Base-by-base conservation (phyloP, 768 basidiomycete species). In the Hygrocybe punicea region DNA sequence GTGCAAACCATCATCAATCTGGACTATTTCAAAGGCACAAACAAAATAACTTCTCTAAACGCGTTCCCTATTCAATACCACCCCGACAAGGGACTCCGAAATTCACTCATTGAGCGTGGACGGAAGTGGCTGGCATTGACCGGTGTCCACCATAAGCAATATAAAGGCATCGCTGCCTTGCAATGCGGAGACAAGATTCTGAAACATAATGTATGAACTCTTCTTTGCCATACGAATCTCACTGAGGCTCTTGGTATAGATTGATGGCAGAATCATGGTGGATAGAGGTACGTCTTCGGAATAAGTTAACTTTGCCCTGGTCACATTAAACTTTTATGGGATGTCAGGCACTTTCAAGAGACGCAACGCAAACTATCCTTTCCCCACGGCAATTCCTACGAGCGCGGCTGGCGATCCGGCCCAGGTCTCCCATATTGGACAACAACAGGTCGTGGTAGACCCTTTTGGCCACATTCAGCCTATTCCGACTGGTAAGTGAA, bases 241-340 rank as follows among this genome's bases (percentile, higher is more conserved):
- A 23, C 13, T 35, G 42, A 19, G 52, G 17, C 9, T 24, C 24
- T 42, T 34, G 29, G 13, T 47, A 0, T 57, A 84, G 83, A 75
- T 84, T 39, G 77, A 73, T 40, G 77, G 83, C 42, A 73, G 84
- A 16, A 78, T 85, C 54, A 85, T 86, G 82, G 70, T 86, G 42
- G 85, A 86, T 62, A 68, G 82, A 65, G 74, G 80, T 81, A 60
- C 23, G 67, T 65, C 19, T 17, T 58, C 23, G 24, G 7, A 39
- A 7, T 8, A 4, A n/a, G 2, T 14, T 24, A 23, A 21, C 16
- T 29, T 17, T 21, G 21, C 16, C 19, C 11, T 16, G 11, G 6
- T 3, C 25, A 49, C 25, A 19, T 24, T 11, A 13, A 24, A 44
- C 11, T 13, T 13, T 11, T 39, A 17, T 45, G 10, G 40, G 19